Evolutionary conservation across 176 grass and related monocot genomes (phyloP), one percentile per base, ranked within the genome.

Genomic region (Oryza punctata): DNA sequence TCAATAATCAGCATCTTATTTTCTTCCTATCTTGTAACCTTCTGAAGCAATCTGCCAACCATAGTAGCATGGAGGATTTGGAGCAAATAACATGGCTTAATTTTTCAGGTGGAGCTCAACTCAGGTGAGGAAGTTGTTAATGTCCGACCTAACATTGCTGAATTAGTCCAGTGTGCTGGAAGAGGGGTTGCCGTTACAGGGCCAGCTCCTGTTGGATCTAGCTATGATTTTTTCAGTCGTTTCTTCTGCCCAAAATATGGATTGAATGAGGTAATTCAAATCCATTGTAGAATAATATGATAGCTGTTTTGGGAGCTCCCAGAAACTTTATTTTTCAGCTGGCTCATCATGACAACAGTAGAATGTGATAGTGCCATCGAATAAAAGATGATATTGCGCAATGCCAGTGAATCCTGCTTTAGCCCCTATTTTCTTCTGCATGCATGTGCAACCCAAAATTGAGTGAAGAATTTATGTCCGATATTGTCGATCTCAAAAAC

Each of bases 171-270:
- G 15, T 92, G 78, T 72, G 69, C 87, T 9, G 87, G 78, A 1
- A 77, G 74, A 85, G 87, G 84, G 35, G 21, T 92, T 54, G 68
- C 83, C 47, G 12, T 92, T 43, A 92, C 93, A 18, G 90, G 87
- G 28, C 46, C 71, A 65, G 93, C 93, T 19, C 81, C 87, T 38
- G 16, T 27, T 38, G 87, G 82, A 82, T 92, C 87, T 83, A 82
- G 73, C 69, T 92, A 80, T 81, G 87, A 90, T 65, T 91, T 92
- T 10, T 90, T 90, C 63, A 84, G 75, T 43, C 82, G 87, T 63
- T 92, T 83, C 79, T 90, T 90, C 72, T 75, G 79, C 67, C 88
- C 88, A 63, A 90, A 90, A 69, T 75, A 70, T 6, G 85, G 82
- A 21, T 10, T 92, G 63, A 82, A 81, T 78, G 89, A 94, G 92